Conservation (phyloP, 2,329 filamentous ascomycete genomes). For the Neonectria faginata region DNA sequence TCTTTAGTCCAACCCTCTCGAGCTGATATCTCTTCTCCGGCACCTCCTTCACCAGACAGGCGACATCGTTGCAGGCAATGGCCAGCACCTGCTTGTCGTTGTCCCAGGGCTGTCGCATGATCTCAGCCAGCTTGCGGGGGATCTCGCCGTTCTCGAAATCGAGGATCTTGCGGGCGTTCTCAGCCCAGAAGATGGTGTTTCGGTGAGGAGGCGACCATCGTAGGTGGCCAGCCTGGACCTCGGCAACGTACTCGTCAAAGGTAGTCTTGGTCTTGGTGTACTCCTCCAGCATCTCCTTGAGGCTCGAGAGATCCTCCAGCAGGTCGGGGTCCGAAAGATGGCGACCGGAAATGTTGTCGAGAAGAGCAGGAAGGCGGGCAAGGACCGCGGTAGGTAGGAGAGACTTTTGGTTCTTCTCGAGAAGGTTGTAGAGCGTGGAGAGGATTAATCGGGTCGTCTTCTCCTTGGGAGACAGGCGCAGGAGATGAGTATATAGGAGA, state of each 20-base stretch:
- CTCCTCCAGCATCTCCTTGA: slow-evolving; percentile 74
- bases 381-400: slow-evolving; percentile 87
- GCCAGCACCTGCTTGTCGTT: slow-evolving; percentile 90
- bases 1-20: slow-evolving; percentile 88
- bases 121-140: slow-evolving; percentile 84
- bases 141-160: slow-evolving; percentile 85
- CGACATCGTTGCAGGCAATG: slow-evolving; percentile 93
- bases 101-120: slow-evolving; percentile 78
- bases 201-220: slow-evolving; percentile 94
- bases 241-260: slow-evolving; percentile 89
- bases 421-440: slow-evolving; percentile 89
- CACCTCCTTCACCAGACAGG: slow-evolving; percentile 87
- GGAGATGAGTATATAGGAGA: slow-evolving; percentile 89
- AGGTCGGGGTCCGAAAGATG: slow-evolving; percentile 75
- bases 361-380: slow-evolving; percentile 78
- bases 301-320: slow-evolving; percentile 69
- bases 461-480: slow-evolving; percentile 94
- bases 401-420: slow-evolving; percentile 76
- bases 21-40: slow-evolving; percentile 84
- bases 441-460: slow-evolving; percentile 95
- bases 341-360: slow-evolving; percentile 71
- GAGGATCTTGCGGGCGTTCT: slow-evolving; percentile 88
- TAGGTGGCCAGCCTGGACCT: slow-evolving; percentile 86
- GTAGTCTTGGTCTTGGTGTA: slow-evolving; percentile 79
- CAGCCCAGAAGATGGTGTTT: slow-evolving; percentile 88